Evolutionary conservation across 768 basidiomycete species (phyloP), one percentile per base, ranked within the genome.

Genomic region (Boletus reticuloceps): DNA sequence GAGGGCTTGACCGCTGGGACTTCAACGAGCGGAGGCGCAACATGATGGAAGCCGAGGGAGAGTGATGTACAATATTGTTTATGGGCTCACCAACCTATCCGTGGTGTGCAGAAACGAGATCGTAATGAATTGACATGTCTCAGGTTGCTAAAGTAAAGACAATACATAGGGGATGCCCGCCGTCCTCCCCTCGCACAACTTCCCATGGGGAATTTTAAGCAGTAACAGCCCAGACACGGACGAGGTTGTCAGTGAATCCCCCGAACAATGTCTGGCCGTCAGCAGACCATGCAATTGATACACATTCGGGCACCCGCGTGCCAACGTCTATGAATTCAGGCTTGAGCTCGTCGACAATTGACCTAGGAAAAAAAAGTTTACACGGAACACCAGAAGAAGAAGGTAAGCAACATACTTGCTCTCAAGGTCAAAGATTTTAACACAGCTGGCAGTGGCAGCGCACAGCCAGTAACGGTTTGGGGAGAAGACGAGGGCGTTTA

Each of bases 381-480:
- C 29, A 61, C 36, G n/a, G 43, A 45, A 45, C 31, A 56, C 16
- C 11, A 52, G 25, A n/a, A 6, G 16, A 42, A 17, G 39, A 16
- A 46, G 13, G 13, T 19, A 17, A 46, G 5, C 12, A 17, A 86
- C 92, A 70, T 65, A 93, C 94, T 98, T 98, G 88, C 89, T 92
- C 86, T 99, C 96, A 46, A 99, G 82, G 75, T 99, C 97, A 71
- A 98, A 99, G 76, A 99, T 98, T 81, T 98, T 98, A 77, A 98
- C 91, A 72, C 91, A 94, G 73, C 88, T 92, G 60, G 92, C 84
- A 60, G 97, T 98, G 61, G 97, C 97, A 65, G 97, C 97, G 72
- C 97, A 99, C 61, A 99, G 80, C 97, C 97, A 99, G 89, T 99
- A 99, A 55, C 96, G 89, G 84, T 99, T 99, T 57, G 97, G 97